Conservation (phyloP, 371 early-diverging fungal genomes). For the Funneliformis caledonium region DNA sequence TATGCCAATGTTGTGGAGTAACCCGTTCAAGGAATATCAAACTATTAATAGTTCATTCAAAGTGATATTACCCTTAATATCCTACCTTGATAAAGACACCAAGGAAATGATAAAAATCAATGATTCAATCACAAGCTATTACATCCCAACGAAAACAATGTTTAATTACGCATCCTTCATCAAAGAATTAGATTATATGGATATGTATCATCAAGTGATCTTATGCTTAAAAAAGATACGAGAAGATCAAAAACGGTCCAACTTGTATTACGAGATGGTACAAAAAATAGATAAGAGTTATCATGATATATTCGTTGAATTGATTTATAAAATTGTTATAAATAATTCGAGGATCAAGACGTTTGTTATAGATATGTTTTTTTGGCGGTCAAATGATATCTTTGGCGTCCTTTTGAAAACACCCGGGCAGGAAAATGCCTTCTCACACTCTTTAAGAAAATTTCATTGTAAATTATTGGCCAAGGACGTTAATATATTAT, state of each 20-base stretch:
- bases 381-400: background rate
- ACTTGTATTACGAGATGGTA: background rate
- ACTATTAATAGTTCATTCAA: background rate
- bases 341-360: background rate
- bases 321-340: background rate
- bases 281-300: background rate
- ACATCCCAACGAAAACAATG: background rate
- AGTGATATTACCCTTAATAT: background rate
- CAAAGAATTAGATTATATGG: background rate
- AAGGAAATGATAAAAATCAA: background rate
- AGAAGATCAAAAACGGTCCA: background rate
- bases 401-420: background rate
- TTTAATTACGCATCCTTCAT: background rate
- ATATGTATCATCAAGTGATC: background rate
- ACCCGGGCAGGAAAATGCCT: background rate
- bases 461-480: background rate
- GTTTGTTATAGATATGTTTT: background rate
- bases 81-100: background rate
- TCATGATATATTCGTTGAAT: background rate
- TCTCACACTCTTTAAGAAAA: background rate
- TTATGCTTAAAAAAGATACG: background rate
- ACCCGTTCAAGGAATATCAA: constrained; percentile 10
- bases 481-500: background rate
- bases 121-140: background rate
- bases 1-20: constrained; percentile 2